phyloP scores from a whole-genome alignment of 192 early-diverging fungal species.

The Cladochytrium replicatum region DNA sequence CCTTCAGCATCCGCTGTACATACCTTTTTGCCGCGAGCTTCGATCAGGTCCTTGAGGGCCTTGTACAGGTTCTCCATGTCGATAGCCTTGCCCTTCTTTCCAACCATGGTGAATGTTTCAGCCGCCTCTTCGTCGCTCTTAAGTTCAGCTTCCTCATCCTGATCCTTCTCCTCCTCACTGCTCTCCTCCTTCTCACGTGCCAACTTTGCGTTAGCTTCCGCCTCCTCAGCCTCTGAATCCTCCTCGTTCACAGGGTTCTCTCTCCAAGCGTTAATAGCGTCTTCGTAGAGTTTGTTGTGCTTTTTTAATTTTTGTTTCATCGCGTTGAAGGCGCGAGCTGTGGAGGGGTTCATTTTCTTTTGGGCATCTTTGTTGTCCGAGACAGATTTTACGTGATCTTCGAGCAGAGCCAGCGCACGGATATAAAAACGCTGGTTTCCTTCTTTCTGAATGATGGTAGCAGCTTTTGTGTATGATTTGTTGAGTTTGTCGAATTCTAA shows the following conservation, averaged over 20 bases:
- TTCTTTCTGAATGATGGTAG: conserved; percentile 43
- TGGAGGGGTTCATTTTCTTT: conserved; percentile 76
- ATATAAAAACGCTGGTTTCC: conserved; percentile 66
- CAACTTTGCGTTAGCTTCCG: conserved; percentile 3
- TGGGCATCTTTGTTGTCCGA: conserved; percentile 58
- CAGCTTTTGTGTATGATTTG: conserved; percentile 53
- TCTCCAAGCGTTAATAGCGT: conserved; percentile 57
- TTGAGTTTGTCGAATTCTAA: conserved; percentile 86
- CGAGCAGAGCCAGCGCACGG: conserved; percentile 60
- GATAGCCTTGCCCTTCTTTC: conserved; percentile 38
- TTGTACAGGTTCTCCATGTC: conserved; percentile 73
- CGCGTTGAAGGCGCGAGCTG: conserved; percentile 74
- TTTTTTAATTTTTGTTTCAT: conserved; percentile 93
- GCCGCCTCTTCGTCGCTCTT: conserved; percentile 4
- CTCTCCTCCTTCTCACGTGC: conserved; percentile 8
- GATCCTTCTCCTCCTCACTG: conserved; percentile 14
- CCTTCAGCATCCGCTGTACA: conserved; percentile 2
- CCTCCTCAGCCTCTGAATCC: no score
- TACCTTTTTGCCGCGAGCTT: conserved; percentile 86
- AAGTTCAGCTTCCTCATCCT: conserved; percentile 7
- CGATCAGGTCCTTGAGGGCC: conserved; percentile 64
- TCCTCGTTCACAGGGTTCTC: conserved; percentile 43
- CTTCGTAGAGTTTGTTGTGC: conserved; percentile 66
- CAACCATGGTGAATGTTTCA: conserved; percentile 40
- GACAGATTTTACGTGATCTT: conserved; percentile 61